phyloP scores from a whole-genome alignment of 495 filamentous ascomycete genomes.

The Daldinia loculata region DNA sequence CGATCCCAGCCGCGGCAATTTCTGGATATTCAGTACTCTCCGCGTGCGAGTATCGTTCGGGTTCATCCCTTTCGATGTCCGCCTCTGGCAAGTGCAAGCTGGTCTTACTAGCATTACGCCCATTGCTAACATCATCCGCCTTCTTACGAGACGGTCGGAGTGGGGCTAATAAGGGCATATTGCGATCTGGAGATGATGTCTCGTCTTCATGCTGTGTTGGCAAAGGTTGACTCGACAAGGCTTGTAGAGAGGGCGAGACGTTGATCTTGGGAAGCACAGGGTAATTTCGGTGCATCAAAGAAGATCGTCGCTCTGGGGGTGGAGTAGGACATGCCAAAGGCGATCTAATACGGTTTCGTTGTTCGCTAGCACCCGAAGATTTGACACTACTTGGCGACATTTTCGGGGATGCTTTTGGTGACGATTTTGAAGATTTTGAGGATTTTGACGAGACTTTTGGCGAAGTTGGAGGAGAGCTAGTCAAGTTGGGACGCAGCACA shows the following conservation, averaged over 20 bases:
- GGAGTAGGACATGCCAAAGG: slow-evolving; percentile 29
- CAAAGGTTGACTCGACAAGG: slow-evolving; percentile 1
- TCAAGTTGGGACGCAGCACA: slow-evolving; percentile 18
- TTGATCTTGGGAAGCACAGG: slow-evolving; percentile 36
- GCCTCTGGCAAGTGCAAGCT: background rate
- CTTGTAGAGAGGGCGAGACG: slow-evolving; percentile 25
- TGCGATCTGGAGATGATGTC: slow-evolving; percentile 1
- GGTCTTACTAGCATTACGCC: slow-evolving; percentile 6
- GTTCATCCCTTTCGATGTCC: slow-evolving; percentile 1
- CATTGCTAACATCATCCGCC: background rate
- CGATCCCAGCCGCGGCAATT: slow-evolving; percentile 39
- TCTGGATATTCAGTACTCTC: slow-evolving; percentile 12
- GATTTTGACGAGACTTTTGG: background rate
- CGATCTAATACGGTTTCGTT: slow-evolving; percentile 16
- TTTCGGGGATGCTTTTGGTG: background rate
- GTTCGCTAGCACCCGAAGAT: slow-evolving; percentile 7
- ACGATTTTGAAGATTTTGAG: background rate
- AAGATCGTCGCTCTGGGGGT: slow-evolving; percentile 34
- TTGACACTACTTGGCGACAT: slow-evolving; percentile 17
- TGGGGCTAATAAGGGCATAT: slow-evolving; percentile 6
- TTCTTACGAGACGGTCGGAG: background rate
- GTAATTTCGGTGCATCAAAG: slow-evolving; percentile 33
- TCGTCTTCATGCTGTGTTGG: slow-evolving; percentile 2
- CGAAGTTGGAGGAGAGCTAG: slow-evolving; percentile 4
- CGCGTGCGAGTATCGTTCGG: background rate